Percentiles rank a stretch among this genome's conserved stretches.
Evolutionary conservation across 768 basidiomycete species (phyloP).

Genomic region (Suillus paluster): DNA sequence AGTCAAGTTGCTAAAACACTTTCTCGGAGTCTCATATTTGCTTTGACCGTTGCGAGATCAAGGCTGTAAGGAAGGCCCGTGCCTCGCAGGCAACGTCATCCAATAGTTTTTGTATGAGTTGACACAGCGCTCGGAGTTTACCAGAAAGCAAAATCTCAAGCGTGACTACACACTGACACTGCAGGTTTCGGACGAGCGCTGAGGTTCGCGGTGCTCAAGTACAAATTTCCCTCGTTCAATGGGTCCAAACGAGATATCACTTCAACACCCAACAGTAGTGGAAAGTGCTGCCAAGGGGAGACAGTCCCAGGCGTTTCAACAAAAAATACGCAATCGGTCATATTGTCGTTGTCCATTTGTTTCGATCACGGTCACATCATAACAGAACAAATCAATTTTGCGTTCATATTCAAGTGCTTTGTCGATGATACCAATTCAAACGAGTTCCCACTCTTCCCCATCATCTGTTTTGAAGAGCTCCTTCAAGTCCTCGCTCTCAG

Average conservation of each 20-base stretch:
- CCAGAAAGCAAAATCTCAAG: constrained; percentile 71
- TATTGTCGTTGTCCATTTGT: no score
- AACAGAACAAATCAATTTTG: not conserved
- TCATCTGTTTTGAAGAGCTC: not conserved
- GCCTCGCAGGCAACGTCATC: constrained; percentile 87
- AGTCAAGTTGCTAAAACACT: constrained; percentile 3
- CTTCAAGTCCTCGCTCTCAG: not conserved
- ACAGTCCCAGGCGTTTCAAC: no score
- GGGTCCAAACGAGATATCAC: constrained; percentile 55
- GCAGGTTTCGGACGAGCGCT: constrained; percentile 78
- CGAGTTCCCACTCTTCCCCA: not conserved
- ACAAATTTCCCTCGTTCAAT: constrained; percentile 87
- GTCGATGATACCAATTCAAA: not conserved
- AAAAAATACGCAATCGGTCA: no score
- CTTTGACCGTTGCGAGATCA: constrained; percentile 93
- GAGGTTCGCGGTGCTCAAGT: constrained; percentile 51
- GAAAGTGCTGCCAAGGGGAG: no score
- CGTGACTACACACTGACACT: constrained; percentile 63
- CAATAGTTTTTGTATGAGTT: constrained; percentile 85
- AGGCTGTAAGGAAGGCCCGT: constrained; percentile 91
- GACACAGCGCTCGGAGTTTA: constrained; percentile 69
- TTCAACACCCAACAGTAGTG: no score
- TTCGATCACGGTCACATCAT: not conserved
- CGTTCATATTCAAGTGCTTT: not conserved
- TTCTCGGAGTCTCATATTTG: constrained; percentile 88